A percentile compares a stretch with the other conserved stretches of the same genome.
These are phyloP conservation scores for Austroboletus rostrupii DNA, from an alignment of 1,284 basidiomycete genomes.

Conservation along the genomic window DNA sequence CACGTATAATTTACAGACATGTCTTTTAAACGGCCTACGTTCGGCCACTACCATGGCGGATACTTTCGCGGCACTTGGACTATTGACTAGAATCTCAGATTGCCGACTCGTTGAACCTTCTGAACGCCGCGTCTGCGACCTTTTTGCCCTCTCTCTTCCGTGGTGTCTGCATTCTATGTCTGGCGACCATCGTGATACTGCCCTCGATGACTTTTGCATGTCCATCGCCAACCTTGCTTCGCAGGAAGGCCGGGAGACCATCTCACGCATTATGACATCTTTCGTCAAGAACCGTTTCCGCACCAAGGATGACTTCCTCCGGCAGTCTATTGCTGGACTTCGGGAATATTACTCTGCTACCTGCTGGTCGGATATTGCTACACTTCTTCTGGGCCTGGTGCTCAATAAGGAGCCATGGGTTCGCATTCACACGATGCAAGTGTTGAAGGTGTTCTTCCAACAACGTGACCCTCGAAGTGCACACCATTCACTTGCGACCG, in stretches of 20 bases:
- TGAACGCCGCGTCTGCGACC: slow-evolving; percentile 72
- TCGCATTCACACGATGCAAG: slow-evolving; percentile 78
- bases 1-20: slow-evolving; percentile 63
- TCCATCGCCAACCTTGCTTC: slow-evolving; percentile 75
- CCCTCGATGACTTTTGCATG: slow-evolving; percentile 69
- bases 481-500: slow-evolving; percentile 74
- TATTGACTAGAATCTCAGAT: slow-evolving; percentile 61
- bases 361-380: slow-evolving; percentile 75
- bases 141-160: slow-evolving; percentile 83
- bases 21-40: slow-evolving; percentile 78
- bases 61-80: slow-evolving; percentile 70
- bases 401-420: slow-evolving; percentile 85
- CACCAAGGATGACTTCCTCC: slow-evolving; percentile 90
- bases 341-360: slow-evolving; percentile 76
- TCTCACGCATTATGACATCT: slow-evolving; percentile 84
- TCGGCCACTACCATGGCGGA: slow-evolving; percentile 69
- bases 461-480: slow-evolving; percentile 77
- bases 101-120: slow-evolving; percentile 70
- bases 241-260: slow-evolving; percentile 67
- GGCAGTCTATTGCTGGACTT: slow-evolving; percentile 82
- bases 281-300: slow-evolving; percentile 87
- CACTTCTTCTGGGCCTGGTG: slow-evolving; percentile 81
- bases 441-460: slow-evolving; percentile 86
- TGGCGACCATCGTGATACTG: slow-evolving; percentile 56
- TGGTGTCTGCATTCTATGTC: slow-evolving; percentile 86